A percentile compares a stretch with the other conserved stretches of the same genome.
Conservation (phyloP, 768 basidiomycete genomes). For the Cubamyces sp. region DNA sequence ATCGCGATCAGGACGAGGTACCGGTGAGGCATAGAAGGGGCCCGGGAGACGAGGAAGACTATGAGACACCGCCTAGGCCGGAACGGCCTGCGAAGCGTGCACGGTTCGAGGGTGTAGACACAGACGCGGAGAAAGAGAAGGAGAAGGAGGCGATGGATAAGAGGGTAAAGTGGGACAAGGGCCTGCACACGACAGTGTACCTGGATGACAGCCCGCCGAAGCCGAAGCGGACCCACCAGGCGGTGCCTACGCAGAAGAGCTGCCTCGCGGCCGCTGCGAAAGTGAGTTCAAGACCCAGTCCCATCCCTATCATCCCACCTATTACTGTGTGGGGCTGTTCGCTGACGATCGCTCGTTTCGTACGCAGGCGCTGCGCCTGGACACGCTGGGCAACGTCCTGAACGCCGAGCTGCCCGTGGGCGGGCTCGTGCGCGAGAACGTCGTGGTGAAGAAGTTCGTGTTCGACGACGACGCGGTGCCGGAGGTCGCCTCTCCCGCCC, state of each 20-base stretch:
- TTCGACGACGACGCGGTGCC: constrained; percentile 66
- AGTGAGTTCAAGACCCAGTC: constrained; percentile 43
- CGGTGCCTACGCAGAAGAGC: constrained; percentile 53
- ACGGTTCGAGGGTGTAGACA: constrained; percentile 43
- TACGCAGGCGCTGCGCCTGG: constrained; percentile 61
- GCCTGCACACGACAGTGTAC: constrained; percentile 62
- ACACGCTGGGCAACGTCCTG: constrained; percentile 72
- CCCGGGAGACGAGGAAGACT: constrained; percentile 83
- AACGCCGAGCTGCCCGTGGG: constrained; percentile 57
- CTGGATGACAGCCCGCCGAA: constrained; percentile 66
- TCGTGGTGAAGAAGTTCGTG: constrained; percentile 78
- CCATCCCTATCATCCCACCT: too few species aligned
- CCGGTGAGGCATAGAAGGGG: constrained; percentile 56
- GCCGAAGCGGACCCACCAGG: constrained; percentile 47
- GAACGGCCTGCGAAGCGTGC: constrained; percentile 46
- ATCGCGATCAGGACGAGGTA: constrained; percentile 36
- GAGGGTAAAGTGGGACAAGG: constrained; percentile 79
- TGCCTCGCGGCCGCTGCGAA: constrained; percentile 71
- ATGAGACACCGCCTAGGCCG: constrained; percentile 62
- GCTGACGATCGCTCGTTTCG: background rate
- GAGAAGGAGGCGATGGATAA: constrained; percentile 43
- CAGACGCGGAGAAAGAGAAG: constrained; percentile 32
- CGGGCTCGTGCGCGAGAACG: constrained; percentile 63
- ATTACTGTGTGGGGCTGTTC: constrained; percentile 32
- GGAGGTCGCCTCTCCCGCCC: constrained; percentile 39